Conservation (phyloP, 768 basidiomycete genomes). For the Leccinum imitatum region DNA sequence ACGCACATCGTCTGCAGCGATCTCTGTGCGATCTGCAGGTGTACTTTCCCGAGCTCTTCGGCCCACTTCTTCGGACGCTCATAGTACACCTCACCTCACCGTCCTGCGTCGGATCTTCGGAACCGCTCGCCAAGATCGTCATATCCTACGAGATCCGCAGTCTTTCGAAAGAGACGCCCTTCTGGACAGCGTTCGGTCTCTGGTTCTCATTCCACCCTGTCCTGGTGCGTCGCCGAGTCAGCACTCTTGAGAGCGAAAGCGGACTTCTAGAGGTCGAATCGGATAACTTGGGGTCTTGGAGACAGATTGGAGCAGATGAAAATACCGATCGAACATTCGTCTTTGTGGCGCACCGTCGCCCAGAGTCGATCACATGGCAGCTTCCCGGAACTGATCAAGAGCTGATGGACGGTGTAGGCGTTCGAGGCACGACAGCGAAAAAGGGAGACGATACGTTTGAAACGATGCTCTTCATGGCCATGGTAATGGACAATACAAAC, state of each 20-base stretch:
- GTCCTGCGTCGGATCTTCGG: constrained; percentile 31
- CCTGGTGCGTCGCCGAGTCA: constrained; percentile 28
- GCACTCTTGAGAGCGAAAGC: no score
- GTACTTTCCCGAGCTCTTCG: constrained; percentile 82
- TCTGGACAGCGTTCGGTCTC: constrained; percentile 79
- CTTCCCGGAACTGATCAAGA: constrained; percentile 53
- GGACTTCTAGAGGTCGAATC: neutral
- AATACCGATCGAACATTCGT: constrained; percentile 48
- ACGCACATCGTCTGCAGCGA: constrained; percentile 84
- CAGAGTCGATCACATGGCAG: constrained; percentile 57
- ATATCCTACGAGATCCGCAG: constrained; percentile 81
- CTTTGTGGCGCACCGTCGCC: constrained; percentile 58
- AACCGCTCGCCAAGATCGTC: constrained; percentile 40
- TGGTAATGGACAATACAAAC: constrained; percentile 17
- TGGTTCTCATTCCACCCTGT: constrained; percentile 72
- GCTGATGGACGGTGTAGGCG: constrained; percentile 58
- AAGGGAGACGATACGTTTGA: constrained; percentile 75
- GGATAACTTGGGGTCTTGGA: constrained; percentile 30
- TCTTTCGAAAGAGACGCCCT: constrained; percentile 66
- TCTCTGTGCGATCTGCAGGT: constrained; percentile 46
- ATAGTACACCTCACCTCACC: constrained; percentile 69
- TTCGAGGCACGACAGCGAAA: constrained; percentile 37
- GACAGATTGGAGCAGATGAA: constrained; percentile 43
- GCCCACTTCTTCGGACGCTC: constrained; percentile 71
- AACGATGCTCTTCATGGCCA: constrained; percentile 49